Conservation (phyloP, 2,329 filamentous ascomycete species). For the Cladophialophora immunda region DNA sequence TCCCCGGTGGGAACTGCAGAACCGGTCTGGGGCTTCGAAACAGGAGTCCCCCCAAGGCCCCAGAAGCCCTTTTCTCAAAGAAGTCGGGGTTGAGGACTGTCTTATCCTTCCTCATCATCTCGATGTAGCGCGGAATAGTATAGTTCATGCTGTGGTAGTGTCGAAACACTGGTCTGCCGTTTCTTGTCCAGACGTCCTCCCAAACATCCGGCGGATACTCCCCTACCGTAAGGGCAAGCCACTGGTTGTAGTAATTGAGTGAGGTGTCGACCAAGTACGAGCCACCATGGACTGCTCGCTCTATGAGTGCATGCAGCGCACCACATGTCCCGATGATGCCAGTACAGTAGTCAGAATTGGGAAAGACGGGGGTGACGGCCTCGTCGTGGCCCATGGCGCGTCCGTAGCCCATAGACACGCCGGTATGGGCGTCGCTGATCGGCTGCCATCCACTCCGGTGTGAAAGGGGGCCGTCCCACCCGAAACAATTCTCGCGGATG, state of each 20-base stretch:
- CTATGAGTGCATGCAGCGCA: conserved; percentile 69
- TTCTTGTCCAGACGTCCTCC: conserved; percentile 56
- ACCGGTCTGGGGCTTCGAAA: conserved; percentile 56
- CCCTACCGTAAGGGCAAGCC: conserved; percentile 50
- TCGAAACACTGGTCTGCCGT: conserved; percentile 58
- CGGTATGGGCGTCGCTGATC: conserved; percentile 54
- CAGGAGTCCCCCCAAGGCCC: conserved; percentile 48
- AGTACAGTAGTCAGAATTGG: conserved; percentile 70
- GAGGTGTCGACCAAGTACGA: conserved; percentile 17
- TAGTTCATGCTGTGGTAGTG: conserved; percentile 60
- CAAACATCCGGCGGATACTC: conserved; percentile 55
- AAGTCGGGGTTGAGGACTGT: conserved; percentile 54
- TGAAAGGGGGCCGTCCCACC: conserved; percentile 55
- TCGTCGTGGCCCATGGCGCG: conserved; percentile 45
- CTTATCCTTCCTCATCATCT: conserved; percentile 50
- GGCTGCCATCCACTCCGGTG: conserved; percentile 61
- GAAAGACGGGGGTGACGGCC: conserved; percentile 57
- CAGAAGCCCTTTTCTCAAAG: conserved; percentile 52
- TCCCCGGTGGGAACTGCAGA: conserved; percentile 48
- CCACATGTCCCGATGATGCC: conserved; percentile 75
- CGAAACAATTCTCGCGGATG: conserved; percentile 61
- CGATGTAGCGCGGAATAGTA: conserved; percentile 51
- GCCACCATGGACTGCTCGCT: conserved; percentile 65
- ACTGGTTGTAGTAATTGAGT: conserved; percentile 51
- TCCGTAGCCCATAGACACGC: conserved; percentile 48